Conservation (phyloP, 1,139 yeast genomes). For the Lodderomyces orthopsilosis region DNA sequence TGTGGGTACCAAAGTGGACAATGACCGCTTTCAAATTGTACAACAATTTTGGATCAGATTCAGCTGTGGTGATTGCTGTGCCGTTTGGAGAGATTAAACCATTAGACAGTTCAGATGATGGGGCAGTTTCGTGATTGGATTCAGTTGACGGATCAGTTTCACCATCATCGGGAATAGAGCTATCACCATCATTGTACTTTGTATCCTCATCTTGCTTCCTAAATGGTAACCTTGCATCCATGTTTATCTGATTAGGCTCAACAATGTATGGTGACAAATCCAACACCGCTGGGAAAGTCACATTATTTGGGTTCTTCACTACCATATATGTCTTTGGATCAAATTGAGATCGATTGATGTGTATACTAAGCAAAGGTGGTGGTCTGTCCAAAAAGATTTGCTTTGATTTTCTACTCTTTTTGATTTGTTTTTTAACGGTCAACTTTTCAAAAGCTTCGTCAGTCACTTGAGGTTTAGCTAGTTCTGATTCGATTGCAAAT, state of each 20-base stretch:
- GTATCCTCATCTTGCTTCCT: constrained; percentile 49
- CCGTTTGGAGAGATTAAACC: neutral
- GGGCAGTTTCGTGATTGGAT: neutral
- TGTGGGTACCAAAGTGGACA: constrained; percentile 90
- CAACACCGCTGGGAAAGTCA: constrained; percentile 67
- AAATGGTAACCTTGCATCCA: constrained; percentile 78
- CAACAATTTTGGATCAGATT: constrained; percentile 35
- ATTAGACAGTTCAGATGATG: neutral
- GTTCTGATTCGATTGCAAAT: constrained; percentile 53
- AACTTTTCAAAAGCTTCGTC: constrained; percentile 75
- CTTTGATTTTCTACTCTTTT: constrained; percentile 76
- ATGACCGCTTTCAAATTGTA: constrained; percentile 82
- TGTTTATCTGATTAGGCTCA: constrained; percentile 64
- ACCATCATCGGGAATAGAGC: neutral
- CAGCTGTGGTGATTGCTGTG: constrained; percentile 5
- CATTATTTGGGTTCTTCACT: constrained; percentile 78
- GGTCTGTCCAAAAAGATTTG: constrained; percentile 80
- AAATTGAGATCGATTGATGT: constrained; percentile 88
- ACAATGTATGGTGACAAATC: constrained; percentile 71
- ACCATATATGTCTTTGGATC: constrained; percentile 83
- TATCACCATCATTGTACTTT: constrained; percentile 1
- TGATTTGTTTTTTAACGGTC: constrained; percentile 72
- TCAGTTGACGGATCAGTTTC: neutral
- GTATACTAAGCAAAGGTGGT: constrained; percentile 79
- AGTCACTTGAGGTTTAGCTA: constrained; percentile 64